A percentile compares a stretch with the other conserved stretches of the same genome.
Conservation (phyloP, 768 basidiomycete genomes). For the Termitomyces sp. region DNA sequence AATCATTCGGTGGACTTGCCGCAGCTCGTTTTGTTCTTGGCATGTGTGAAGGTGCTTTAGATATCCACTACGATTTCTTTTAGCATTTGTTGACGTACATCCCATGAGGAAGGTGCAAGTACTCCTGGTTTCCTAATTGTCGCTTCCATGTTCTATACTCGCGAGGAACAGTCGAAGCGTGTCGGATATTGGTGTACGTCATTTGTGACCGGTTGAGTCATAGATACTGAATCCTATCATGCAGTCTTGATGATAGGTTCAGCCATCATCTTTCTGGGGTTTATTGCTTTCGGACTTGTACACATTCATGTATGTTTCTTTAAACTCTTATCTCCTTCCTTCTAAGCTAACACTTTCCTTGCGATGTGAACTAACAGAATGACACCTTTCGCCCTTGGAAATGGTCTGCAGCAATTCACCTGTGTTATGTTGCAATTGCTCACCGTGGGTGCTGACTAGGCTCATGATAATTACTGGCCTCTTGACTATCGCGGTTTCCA, state of each 20-base stretch:
- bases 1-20: constrained; percentile 66
- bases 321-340: not conserved
- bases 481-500: constrained; percentile 35
- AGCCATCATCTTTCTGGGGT: constrained; percentile 69
- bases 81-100: not conserved
- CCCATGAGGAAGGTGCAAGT: constrained; percentile 56
- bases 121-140: constrained; percentile 82
- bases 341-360: constrained; percentile 4
- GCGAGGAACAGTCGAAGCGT: too few relatives aligned
- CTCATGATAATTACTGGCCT: constrained; percentile 71
- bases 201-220: not conserved
- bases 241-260: constrained; percentile 74
- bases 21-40: constrained; percentile 72
- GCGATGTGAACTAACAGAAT: too few relatives aligned
- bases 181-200: too few relatives aligned
- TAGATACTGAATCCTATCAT: constrained; percentile 7
- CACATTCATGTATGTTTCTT: constrained; percentile 41
- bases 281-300: constrained; percentile 64
- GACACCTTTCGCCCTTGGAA: constrained; percentile 67
- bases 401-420: constrained; percentile 48
- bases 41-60: constrained; percentile 58
- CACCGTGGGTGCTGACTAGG: constrained; percentile 36
- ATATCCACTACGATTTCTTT: not conserved
- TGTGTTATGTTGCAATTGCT: not conserved
- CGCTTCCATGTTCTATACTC: constrained; percentile 80